Evolutionary conservation across 2,329 filamentous ascomycete species (phyloP), one percentile per base, ranked within the genome.

Genomic region (Cadophora luteo-olivacea): DNA sequence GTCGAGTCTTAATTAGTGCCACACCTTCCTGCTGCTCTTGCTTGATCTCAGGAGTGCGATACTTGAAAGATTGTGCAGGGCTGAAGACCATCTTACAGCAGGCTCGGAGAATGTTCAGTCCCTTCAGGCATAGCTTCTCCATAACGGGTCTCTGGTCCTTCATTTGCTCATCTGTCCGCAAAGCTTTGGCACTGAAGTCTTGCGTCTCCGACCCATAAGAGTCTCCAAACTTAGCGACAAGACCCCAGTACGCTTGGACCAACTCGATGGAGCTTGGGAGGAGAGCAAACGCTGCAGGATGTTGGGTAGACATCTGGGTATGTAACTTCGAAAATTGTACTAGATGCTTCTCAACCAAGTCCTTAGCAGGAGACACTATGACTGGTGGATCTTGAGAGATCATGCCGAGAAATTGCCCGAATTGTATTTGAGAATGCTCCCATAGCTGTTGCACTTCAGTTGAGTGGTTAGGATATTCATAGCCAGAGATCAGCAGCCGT

Each of bases 321-420:
- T 98, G 96, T 3, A 99, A 83, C 80, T 98, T 99, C 3, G 94
- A 90, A 61, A 98, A 90, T 77, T 98, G 94, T 52, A 97, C 81
- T 1, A 97, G 83, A 77, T 97, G 94, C 77, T 94, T 97, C 72
- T 92, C 92, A n/a, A 97, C 82, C 29, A 91, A 77, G 45, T 85
- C 86, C 68, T 87, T 86, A 29, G 89, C 85, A 4, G 81, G 79
- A 4, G 81, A 78, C 1, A 83, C 78, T 1, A 90, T 80, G 2
- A 87, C 79, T 6, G 82, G 80, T n/a, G 84, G 84, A 61, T 88
- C 84, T 52, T 85, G 83, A 72, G 85, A 84, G 63, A 91, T 83
- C 68, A 91, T 87, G 29, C 82, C 82, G 45, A 97, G 85, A 69
- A 97, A 90, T 51, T 91, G 85, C n/a, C 89, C 89, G 71, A 97